Evolutionary conservation across 164 flowering plant genomes (phyloP).

Genomic region (Vitis cinerea): DNA sequence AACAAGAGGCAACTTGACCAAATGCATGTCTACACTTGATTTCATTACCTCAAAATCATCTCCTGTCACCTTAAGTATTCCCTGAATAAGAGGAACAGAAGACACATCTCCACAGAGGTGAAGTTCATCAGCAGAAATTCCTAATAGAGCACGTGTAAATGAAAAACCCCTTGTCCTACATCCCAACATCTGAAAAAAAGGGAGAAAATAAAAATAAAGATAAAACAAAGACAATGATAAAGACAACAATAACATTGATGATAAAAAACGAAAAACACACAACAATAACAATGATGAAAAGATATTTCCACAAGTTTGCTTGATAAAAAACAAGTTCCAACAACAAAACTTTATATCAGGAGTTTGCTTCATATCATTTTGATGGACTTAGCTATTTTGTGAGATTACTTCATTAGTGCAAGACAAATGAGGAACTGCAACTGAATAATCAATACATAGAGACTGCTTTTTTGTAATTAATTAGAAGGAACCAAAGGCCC

Average conservation of each 20-base stretch:
- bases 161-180: conserved; percentile 79
- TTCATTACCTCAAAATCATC: conserved; percentile 63
- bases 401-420: too few species aligned
- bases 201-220: not conserved
- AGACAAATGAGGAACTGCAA: too few species aligned
- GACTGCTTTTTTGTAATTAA: too few species aligned
- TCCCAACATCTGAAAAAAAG: conserved; percentile 69
- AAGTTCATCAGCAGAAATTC: conserved; percentile 83
- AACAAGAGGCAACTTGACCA: not conserved
- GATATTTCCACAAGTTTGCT: too few species aligned
- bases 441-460: too few species aligned
- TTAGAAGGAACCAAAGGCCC: too few species aligned
- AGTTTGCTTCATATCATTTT: too few species aligned
- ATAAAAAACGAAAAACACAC: not conserved
- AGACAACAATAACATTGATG: conserved; percentile 1
- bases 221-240: not conserved
- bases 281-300: too few species aligned
- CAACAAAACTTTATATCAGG: too few species aligned
- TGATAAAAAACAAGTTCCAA: not conserved
- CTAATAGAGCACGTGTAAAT: conserved; percentile 88
- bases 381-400: too few species aligned
- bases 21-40: not conserved
- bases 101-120: conserved; percentile 97
- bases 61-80: conserved; percentile 74
- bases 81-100: conserved; percentile 81